Evolutionary conservation across 306 rosid genomes (phyloP), one percentile per base, ranked within the genome.

Genomic region (Crotalaria pallida): DNA sequence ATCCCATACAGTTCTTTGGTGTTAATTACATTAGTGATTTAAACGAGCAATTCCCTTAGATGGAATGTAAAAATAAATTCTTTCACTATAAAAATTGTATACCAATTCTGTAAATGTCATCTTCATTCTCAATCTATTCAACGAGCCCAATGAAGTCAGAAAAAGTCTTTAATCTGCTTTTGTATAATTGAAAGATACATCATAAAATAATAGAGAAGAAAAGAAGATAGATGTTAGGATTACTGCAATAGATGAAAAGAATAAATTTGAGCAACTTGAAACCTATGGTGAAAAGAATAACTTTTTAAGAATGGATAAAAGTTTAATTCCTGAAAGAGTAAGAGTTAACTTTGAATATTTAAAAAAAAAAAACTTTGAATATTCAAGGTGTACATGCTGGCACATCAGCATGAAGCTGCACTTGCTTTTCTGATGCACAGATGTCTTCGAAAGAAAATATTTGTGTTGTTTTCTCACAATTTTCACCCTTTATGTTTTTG

Each of bases 401-500:
- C 45, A 7, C 27, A 1, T 16, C 6, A 50, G 11, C 3, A 45
- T 49, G 29, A 33, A 43, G 44, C 50, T 24, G 64, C 56, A 71
- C 19, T 45, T 36, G n/a, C 10, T 34, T 77, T 43, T 58, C 22
- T 51, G 59, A 41, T 22, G 21, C 33, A 26, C 11, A 7, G 43
- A 45, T 45, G 53, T 27, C 64, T 62, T 31, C 7, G 34, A 49
- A 48, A 27, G 21, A 7, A 53, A 47, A 17, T 51, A 23, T 33
- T 76, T 21, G 36, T 77, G 34, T 65, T 62, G 17, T 51, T 79
- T 48, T 34, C 61, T 73, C 60, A 79, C 69, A 57, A 52, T 52
- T 45, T 51, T 60, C 58, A 63, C 51, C 16, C 44, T 58, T 76
- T 67, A 24, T 69, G 50, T 73, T 38, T 69, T 21, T 85, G 96